Percentiles rank a stretch among this genome's conserved stretches.
phyloP scores from a whole-genome alignment of 2,329 filamentous ascomycete genomes.

The Alternaria angustiovoidea region DNA sequence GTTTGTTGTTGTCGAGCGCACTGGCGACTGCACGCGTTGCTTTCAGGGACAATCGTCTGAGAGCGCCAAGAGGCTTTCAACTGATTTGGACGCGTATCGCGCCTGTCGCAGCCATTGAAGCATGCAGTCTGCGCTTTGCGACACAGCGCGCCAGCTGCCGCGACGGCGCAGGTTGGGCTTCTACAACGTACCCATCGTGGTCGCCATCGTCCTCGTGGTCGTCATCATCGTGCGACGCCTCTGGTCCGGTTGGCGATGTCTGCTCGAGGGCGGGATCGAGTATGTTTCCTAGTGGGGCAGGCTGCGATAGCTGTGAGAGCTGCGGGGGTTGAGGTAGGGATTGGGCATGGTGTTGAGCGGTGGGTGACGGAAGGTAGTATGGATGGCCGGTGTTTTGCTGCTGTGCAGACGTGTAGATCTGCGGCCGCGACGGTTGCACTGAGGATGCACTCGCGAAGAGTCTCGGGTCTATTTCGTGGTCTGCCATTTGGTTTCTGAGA shows the following conservation, averaged over 20 bases:
- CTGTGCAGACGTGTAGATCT: slow-evolving; percentile 36
- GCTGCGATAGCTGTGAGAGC: slow-evolving; percentile 21
- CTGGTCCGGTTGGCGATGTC: slow-evolving; percentile 31
- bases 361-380: slow-evolving; percentile 44
- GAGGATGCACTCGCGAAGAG: slow-evolving; percentile 34
- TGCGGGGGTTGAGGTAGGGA: slow-evolving; percentile 13
- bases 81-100: not conserved
- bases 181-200: slow-evolving; percentile 36
- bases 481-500: slow-evolving; percentile 28
- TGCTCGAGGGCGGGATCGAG: slow-evolving; percentile 47
- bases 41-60: not conserved
- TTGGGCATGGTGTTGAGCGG: slow-evolving; percentile 28
- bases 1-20: not conserved
- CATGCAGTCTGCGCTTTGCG: not conserved
- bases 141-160: not conserved
- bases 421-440: slow-evolving; percentile 35
- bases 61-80: not conserved
- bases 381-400: slow-evolving; percentile 36
- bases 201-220: slow-evolving; percentile 42
- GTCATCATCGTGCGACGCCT: slow-evolving; percentile 18
- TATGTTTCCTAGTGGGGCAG: slow-evolving; percentile 27
- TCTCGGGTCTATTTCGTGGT: slow-evolving; percentile 43
- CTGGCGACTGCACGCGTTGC: not conserved
- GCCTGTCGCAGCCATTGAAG: not conserved
- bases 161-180: not conserved